Base-by-base conservation (phyloP, 495 filamentous ascomycete genomes). In the Lentithecium fluviatile region DNA sequence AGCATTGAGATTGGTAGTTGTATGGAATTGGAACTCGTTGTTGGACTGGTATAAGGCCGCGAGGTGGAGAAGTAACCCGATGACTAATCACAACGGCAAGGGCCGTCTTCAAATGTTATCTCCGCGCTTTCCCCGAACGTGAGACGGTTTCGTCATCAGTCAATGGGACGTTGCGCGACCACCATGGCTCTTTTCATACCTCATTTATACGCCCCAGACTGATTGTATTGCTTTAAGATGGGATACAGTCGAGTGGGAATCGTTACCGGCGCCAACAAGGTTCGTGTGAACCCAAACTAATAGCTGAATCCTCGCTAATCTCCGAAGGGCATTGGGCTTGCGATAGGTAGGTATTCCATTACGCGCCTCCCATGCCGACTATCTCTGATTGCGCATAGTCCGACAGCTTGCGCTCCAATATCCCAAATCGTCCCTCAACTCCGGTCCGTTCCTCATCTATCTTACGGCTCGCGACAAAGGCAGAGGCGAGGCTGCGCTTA, bases 391-490 rank as follows among this genome's bases (percentile, higher is more conserved):
- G 29, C 60, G 34, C 29, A 21, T 24, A 76, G 74, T 76, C 36
- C 73, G 74, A 24, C 64, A 76, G 21, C 70, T 76, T 38, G 72
- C 79, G 2, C 68, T 80, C 4, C 71, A 79, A 64, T 80, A 82
- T 51, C 77, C 79, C 21, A 71, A 69, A 3, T 80, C 78, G 5
- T 48, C 76, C 12, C 65, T 78, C 58, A 75, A 76, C 49, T 71
- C 70, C 46, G 75, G 74, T 10, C 73, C 75, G 3, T 60, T 81
- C 45, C 69, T 79, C 40, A 81, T 82, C 62, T 82, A 82, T 66
- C 72, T 82, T 4, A 78, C 79, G 7, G 79, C 79, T 11, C 76
- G 79, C 46, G 76, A 79, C 42, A 53, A 64, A 38, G 52, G 52
- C 11, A 64, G 74, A 26, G 79, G 79, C 11, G 70, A 76, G 63